Base-by-base conservation (phyloP, 1,284 basidiomycete genomes). In the Cystobasidium slooffiae region DNA sequence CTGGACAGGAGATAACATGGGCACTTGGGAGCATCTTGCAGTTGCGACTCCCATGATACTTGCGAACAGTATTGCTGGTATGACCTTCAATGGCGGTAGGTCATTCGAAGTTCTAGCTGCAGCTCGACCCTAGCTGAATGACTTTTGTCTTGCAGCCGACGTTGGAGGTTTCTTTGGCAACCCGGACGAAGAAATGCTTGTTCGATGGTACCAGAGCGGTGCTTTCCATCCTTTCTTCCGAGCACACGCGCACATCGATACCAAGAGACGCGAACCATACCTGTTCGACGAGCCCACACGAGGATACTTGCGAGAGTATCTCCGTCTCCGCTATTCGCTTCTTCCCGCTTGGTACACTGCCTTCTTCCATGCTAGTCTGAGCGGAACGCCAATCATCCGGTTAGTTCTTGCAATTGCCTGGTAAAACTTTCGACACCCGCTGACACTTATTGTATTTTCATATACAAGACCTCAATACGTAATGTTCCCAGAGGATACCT, bases 111-210 rank as follows among this genome's bases (percentile, higher is more conserved):
- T 22, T n/a, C 12, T 49, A 56, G 39, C 18, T 10, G 5, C 20
- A 63, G 16, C 2, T 20, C 53, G 16, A 16, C 7, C 14, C 37
- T 6, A 24, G 39, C 49, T 53, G 20, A 6, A 18, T 14, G 49
- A 20, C 16, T 51, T 8, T 53, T 43, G 56, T 49, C 1, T n/a
- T 56, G 7, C 78, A 95, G 93, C 96, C 74, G 96, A 99, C 80
- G 93, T 98, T 62, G 95, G 96, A 51, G 96, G 96, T 18, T 99
- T 98, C 89, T 99, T 99, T 81, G 96, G 96, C 62, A 97, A 99
- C 83, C 96, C 97, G 0, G 87, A 90, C 51, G 86, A 90, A 0
- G 96, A 99, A 81, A 93, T 98, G 88, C 89, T 99, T 41, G 90
- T 96, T 8, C 88, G 97, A 49, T 99, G 96, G 96, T 98, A 99